Base-by-base conservation (phyloP, 1,284 basidiomycete species). In the Rhodotorula glutinis region DNA sequence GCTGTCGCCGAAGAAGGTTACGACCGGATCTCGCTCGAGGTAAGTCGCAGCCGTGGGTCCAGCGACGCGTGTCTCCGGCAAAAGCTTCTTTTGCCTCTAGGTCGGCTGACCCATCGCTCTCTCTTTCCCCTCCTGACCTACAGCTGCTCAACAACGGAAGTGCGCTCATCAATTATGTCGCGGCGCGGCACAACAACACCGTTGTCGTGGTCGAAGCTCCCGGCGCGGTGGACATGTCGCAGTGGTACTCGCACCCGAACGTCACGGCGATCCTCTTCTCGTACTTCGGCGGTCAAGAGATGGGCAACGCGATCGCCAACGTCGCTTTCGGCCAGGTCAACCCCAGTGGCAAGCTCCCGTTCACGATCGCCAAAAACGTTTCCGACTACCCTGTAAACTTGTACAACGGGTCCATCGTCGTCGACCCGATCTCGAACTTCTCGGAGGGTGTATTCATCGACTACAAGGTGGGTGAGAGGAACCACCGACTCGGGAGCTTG, bases 201-300 rank as follows among this genome's bases (percentile, higher is more conserved):
- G 84, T 93, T 54, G 91, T 94, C 23, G 83, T 93, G 43, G 83
- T 88, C 88, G 0, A 79, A 44, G 46, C 57, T 23, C 53, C 64
- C 43, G 63, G 70, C 49, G 55, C 60, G 19, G 60, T 59, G 69
- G 69, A 54, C 70, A 44, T 71, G 75, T 44, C 63, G 68, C 57
- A 53, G 53, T 68, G 67, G 66, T 52, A 62, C 41, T 52, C 65
- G n/a, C n/a, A 73, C 58, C 65, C 58, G 14, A 71, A 74, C 55
- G 73, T 78, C 0, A 51, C 57, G n/a, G 74, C 75, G 7, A 65
- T 77, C 23, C 41, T 75, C 2, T 71, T 66, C 53, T 68, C 75
- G 38, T 67, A 74, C 54, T 62, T 76, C 44, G 73, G 73, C 10
- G 76, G 76, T n/a, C 67, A 75, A 54, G 72, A 78, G 49, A 65